Evolutionary conservation across 2,329 filamentous ascomycete species (phyloP).

Genomic region (Alternaria solani): DNA sequence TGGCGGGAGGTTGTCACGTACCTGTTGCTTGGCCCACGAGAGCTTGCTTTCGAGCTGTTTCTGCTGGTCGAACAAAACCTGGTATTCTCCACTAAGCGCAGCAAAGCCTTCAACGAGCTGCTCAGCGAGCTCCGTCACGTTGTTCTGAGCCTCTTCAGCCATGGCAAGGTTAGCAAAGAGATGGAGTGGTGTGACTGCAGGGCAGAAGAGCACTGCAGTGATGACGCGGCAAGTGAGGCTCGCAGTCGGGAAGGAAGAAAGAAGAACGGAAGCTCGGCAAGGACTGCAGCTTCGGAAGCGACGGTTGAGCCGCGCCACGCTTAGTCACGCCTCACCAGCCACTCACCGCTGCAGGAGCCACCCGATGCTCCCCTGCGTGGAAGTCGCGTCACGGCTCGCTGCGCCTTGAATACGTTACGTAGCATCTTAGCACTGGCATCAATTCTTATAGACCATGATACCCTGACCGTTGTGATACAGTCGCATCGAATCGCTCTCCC

Average conservation of each 20-base stretch:
- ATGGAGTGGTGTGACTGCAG: constrained; percentile 3
- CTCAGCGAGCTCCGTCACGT: constrained; percentile 48
- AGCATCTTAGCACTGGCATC: constrained; percentile 36
- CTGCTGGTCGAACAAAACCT: constrained; percentile 55
- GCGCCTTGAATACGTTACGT: constrained; percentile 44
- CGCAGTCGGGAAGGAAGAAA: constrained; percentile 24
- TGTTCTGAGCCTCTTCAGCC: constrained; percentile 34
- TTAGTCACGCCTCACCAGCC: constrained; percentile 23
- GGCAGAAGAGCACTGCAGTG: constrained; percentile 26
- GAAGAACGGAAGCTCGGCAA: constrained; percentile 26
- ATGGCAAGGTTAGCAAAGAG: constrained; percentile 30
- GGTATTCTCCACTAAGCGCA: constrained; percentile 57
- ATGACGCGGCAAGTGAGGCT: constrained; percentile 36
- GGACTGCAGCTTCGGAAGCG: constrained; percentile 17
- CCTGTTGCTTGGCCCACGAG: constrained; percentile 59
- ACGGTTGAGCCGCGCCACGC: constrained; percentile 19
- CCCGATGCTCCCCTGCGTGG: constrained; percentile 33
- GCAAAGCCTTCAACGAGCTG: constrained; percentile 58
- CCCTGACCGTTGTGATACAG: constrained; percentile 10
- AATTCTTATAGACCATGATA: constrained; percentile 33
- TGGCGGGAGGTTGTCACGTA: constrained; percentile 37
- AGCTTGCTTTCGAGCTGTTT: constrained; percentile 58
- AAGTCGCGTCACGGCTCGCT: constrained; percentile 41
- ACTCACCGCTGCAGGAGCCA: constrained; percentile 12
- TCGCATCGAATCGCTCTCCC: constrained; percentile 4